A percentile compares a stretch with the other conserved stretches of the same genome.
These are phyloP conservation scores for Yarrowia keelungensis DNA, from an alignment of 805 yeast genomes.

Conservation along the genomic window DNA sequence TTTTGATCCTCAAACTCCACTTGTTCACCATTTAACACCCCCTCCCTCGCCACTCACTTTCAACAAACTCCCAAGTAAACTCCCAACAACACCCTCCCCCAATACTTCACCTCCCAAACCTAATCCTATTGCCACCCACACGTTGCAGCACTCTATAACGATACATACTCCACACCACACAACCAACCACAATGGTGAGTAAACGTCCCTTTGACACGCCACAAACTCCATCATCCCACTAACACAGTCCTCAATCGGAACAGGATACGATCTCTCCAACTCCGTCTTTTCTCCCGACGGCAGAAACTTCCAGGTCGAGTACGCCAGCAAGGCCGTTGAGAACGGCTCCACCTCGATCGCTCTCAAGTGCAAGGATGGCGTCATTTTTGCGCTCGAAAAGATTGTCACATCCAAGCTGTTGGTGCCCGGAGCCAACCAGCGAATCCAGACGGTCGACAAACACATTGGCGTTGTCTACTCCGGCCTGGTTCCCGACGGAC, in stretches of 20 bases:
- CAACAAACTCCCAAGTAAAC: not conserved
- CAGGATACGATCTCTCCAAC: conserved; percentile 98
- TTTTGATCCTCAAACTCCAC: too few relatives aligned
- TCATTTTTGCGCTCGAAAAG: conserved; percentile 98
- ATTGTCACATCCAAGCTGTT: conserved; percentile 83
- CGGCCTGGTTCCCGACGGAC: conserved; percentile 95
- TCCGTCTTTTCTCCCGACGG: conserved; percentile 85
- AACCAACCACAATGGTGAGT: conserved; percentile 32
- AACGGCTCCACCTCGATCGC: conserved; percentile 97
- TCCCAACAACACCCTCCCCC: not conserved
- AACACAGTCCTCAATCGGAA: conserved; percentile 87
- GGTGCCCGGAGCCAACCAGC: conserved; percentile 85
- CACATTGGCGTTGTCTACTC: conserved; percentile 93
- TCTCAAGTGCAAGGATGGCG: conserved; percentile 88
- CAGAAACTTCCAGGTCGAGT: conserved; percentile 89
- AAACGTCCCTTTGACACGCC: not conserved
- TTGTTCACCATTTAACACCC: not conserved
- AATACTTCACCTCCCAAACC: not conserved
- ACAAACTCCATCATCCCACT: not conserved
- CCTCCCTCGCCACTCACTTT: not conserved
- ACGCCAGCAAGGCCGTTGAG: conserved; percentile 97
- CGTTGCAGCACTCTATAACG: not conserved
- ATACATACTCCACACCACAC: conserved; percentile 1
- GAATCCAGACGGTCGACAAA: conserved; percentile 91
- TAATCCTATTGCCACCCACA: conserved; percentile 35